Percentiles rank a stretch among this genome's conserved stretches.
Evolutionary conservation across 257 asterid species (phyloP).

Genomic region (Nicotiana undulata): DNA sequence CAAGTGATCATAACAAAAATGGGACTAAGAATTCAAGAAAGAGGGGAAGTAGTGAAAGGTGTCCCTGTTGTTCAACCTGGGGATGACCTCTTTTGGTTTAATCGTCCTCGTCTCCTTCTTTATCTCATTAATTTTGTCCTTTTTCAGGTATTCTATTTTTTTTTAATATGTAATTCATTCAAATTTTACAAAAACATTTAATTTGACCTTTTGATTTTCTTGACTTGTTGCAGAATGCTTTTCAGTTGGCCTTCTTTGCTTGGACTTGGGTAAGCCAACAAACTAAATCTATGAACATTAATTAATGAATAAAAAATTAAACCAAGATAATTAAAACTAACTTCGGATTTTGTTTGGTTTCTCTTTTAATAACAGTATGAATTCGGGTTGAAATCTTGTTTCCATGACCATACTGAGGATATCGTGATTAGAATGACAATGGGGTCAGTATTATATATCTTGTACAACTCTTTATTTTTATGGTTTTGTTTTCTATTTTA

Average conservation of each 20-base stretch:
- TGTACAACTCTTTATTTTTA: not conserved
- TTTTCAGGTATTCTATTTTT: slow-evolving; percentile 47
- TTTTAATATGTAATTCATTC: too few relatives aligned
- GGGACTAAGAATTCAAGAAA: slow-evolving; percentile 78
- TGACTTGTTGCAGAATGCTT: slow-evolving; percentile 65
- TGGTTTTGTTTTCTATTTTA: not conserved
- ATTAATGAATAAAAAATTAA: not conserved
- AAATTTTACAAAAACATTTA: not conserved
- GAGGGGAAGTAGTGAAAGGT: slow-evolving; percentile 70
- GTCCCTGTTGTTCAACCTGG: slow-evolving; percentile 75
- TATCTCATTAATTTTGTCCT: slow-evolving; percentile 79
- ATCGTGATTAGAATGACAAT: slow-evolving; percentile 62
- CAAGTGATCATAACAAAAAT: slow-evolving; percentile 87
- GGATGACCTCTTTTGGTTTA: slow-evolving; percentile 87
- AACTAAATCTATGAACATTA: not conserved
- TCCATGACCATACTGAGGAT: slow-evolving; percentile 72
- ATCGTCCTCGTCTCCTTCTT: slow-evolving; percentile 64
- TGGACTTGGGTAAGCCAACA: slow-evolving; percentile 75
- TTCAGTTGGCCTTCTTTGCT: slow-evolving; percentile 88
- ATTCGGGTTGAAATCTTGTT: slow-evolving; percentile 76
- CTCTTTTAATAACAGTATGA: slow-evolving; percentile 38
- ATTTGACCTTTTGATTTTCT: not conserved
- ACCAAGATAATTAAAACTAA: not conserved
- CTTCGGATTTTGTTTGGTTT: not conserved
- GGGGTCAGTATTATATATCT: slow-evolving; percentile 47